Conservation (phyloP, 2,329 filamentous ascomycete species). For the Monilinia laxa region DNA sequence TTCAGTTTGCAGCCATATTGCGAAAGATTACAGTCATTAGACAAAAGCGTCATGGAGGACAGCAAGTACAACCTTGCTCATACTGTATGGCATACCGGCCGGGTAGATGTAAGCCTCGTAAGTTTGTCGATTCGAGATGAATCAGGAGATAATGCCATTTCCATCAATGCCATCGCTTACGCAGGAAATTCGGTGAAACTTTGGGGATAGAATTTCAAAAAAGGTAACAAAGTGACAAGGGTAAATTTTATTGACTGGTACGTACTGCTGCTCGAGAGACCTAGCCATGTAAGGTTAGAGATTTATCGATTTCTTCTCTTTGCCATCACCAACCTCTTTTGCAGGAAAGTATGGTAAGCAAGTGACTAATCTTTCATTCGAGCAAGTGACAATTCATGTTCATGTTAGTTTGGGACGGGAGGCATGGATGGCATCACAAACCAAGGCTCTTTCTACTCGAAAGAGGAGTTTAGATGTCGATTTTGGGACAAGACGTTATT, state of each 20-base stretch:
- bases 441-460: not conserved
- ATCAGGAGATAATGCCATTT: conserved; percentile 22
- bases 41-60: conserved; percentile 1
- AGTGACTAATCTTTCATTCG: not conserved
- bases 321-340: conserved; percentile 11
- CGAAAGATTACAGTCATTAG: not conserved
- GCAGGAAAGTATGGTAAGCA: conserved; percentile 2
- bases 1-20: too few relatives aligned
- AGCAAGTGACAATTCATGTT: not conserved
- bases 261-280: not conserved
- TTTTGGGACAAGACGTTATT: not conserved
- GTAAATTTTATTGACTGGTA: not conserved
- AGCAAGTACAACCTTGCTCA: conserved; percentile 17
- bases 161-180: conserved; percentile 18
- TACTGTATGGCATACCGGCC: conserved; percentile 13
- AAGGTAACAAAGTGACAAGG: not conserved
- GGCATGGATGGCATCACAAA: not conserved
- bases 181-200: conserved; percentile 25
- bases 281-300: not conserved
- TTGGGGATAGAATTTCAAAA: not conserved
- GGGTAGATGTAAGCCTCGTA: conserved; percentile 21
- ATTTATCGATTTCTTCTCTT: not conserved
- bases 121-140: conserved; percentile 18
- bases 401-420: not conserved
- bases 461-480: not conserved